Conservation (phyloP, 2,329 filamentous ascomycete species). For the Niveomyces coronatus region DNA sequence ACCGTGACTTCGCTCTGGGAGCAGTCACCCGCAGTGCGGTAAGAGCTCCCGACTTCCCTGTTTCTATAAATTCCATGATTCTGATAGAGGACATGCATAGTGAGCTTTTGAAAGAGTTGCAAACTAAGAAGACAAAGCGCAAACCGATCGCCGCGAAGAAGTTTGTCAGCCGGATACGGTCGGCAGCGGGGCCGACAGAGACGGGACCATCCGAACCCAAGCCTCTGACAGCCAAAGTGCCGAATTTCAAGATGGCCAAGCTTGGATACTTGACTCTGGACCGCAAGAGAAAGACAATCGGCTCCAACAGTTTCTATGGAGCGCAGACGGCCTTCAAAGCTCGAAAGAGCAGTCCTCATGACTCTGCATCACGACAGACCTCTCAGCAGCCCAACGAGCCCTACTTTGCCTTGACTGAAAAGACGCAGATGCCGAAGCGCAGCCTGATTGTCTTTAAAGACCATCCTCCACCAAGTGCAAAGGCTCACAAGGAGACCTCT, state of each 20-base stretch:
- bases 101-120: background rate
- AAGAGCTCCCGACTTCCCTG: background rate
- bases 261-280: too few species aligned
- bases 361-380: background rate
- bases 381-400: background rate
- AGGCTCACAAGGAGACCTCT: too few species aligned
- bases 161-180: too few species aligned
- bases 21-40: background rate
- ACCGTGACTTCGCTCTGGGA: slow-evolving; percentile 6
- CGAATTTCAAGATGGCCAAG: too few species aligned
- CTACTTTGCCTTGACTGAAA: background rate
- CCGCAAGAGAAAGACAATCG: background rate
- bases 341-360: background rate
- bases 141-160: background rate
- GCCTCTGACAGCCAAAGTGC: too few species aligned
- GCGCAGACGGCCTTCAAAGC: background rate
- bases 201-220: too few species aligned
- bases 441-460: background rate
- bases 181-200: too few species aligned
- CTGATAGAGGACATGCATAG: background rate
- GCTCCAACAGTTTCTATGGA: background rate
- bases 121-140: background rate
- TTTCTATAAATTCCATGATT: background rate
- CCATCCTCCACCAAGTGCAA: too few species aligned
- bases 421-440: background rate